A percentile compares a stretch with the other conserved stretches of the same genome.
phyloP scores from a whole-genome alignment of 306 rosid species.

The Begonia peltatifolia region DNA sequence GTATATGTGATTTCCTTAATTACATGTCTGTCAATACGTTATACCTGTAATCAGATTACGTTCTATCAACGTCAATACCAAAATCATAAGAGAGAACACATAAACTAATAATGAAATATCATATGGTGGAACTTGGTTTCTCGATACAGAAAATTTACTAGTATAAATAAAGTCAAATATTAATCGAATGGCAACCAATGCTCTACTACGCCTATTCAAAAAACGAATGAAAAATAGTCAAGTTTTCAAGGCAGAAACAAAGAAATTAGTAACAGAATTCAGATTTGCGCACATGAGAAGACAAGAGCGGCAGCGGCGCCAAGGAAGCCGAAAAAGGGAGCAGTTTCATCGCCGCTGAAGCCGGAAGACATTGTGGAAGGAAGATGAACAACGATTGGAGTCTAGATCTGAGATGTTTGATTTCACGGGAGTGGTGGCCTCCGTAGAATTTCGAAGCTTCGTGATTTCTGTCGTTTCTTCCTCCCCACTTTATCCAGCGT shows the following conservation, averaged over 20 bases:
- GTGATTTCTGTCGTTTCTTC: neutral
- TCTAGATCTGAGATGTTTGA: slow-evolving; percentile 21
- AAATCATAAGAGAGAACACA: neutral
- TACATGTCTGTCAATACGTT: too few relatives aligned
- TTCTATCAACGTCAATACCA: neutral
- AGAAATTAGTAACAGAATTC: neutral
- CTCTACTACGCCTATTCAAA: too few relatives aligned
- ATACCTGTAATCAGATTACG: too few relatives aligned
- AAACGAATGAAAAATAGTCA: neutral
- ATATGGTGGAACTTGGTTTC: neutral
- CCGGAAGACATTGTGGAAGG: slow-evolving; percentile 28
- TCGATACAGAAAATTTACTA: neutral
- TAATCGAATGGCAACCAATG: too few relatives aligned
- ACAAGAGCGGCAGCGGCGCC: slow-evolving; percentile 90
- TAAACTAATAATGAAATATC: neutral
- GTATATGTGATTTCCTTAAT: neutral
- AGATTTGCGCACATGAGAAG: slow-evolving; percentile 47
- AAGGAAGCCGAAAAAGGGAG: slow-evolving; percentile 82
- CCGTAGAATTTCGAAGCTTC: neutral
- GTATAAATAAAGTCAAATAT: too few relatives aligned
- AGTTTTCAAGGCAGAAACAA: neutral
- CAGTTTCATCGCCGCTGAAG: slow-evolving; percentile 87
- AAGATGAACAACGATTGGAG: slow-evolving; percentile 22
- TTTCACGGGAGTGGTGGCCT: neutral
- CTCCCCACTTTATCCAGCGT: neutral